These are phyloP conservation scores for Endothia cerciana DNA, from an alignment of 2,329 filamentous ascomycete species.

Conservation along the genomic window DNA sequence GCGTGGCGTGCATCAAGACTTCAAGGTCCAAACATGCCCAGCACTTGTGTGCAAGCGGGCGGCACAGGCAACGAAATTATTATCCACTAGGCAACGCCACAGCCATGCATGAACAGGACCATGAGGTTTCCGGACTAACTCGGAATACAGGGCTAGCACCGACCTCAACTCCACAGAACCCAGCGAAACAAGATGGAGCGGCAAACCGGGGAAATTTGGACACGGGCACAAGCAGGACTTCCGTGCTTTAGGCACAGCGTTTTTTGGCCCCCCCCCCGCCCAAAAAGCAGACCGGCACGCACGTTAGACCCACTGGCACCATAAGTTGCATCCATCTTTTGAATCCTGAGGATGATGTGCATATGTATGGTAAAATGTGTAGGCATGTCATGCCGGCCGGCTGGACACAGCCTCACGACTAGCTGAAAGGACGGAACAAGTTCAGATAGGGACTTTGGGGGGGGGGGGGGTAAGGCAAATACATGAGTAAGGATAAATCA, in stretches of 20 bases:
- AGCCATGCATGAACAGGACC: not conserved
- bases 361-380: not conserved
- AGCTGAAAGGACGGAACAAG: no score
- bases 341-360: not conserved
- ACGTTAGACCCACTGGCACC: not conserved
- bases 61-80: slow-evolving; percentile 10
- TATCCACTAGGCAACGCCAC: not conserved
- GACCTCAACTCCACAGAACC: not conserved
- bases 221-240: no score
- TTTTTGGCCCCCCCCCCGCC: not conserved
- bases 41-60: not conserved
- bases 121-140: not conserved
- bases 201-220: no score
- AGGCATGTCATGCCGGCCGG: not conserved
- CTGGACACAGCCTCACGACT: not conserved
- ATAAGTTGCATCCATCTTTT: not conserved
- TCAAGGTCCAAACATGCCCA: not conserved
- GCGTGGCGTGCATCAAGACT: not conserved
- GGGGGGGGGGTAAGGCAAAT: not conserved
- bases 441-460: no score
- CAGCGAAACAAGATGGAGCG: no score
- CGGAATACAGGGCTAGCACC: not conserved
- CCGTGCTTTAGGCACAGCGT: no score
- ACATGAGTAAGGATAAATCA: not conserved
- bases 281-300: no score